Conservation (phyloP, 768 basidiomycete genomes). For the Kondoa malvinella region DNA sequence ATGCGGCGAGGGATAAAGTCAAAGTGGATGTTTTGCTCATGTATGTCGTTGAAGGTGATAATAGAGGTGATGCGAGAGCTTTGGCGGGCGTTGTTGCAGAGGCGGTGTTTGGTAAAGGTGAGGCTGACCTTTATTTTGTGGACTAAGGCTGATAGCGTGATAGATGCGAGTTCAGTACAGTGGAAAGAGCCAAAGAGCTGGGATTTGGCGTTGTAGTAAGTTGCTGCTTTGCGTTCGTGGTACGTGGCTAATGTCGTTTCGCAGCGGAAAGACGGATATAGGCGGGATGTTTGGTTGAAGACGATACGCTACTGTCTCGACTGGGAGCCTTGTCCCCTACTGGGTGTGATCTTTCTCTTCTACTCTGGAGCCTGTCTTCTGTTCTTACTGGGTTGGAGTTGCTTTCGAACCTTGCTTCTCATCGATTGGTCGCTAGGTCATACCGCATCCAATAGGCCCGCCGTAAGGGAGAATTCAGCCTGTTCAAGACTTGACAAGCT, state of each 20-base stretch:
- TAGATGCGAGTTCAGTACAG: neutral
- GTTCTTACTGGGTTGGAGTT: no score
- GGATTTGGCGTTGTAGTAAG: neutral
- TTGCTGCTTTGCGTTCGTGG: neutral
- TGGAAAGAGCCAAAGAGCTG: constrained; percentile 7
- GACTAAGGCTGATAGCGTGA: neutral
- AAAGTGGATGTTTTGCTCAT: neutral
- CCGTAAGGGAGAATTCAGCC: no score
- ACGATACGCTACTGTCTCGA: no score
- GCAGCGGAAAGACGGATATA: neutral
- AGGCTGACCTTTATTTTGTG: neutral
- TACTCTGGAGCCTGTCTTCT: no score
- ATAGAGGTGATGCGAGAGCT: constrained; percentile 1
- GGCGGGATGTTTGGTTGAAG: neutral
- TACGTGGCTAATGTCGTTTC: neutral
- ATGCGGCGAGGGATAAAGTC: neutral
- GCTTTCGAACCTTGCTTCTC: no score
- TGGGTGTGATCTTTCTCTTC: no score
- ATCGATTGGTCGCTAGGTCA: no score
- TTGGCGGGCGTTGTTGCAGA: neutral
- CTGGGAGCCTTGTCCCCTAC: no score
- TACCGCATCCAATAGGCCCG: no score
- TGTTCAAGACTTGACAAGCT: no score
- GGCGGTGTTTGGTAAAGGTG: neutral
- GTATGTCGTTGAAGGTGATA: constrained; percentile 6